These are phyloP conservation scores for Pistacia vera DNA, from an alignment of 345 rosid species.

Conservation along the genomic window DNA sequence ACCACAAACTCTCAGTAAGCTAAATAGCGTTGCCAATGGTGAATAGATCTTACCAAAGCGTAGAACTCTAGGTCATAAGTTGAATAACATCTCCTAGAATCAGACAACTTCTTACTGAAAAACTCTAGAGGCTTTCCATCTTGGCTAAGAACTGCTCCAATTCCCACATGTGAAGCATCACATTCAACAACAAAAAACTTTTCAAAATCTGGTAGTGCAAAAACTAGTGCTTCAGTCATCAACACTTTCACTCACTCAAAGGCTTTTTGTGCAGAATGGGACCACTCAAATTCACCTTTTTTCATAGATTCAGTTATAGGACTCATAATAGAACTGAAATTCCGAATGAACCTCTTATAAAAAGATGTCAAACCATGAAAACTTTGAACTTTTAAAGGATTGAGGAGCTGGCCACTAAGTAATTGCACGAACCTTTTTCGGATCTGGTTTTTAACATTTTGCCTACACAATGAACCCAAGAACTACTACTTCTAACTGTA, in stretches of 20 bases:
- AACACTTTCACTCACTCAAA: not conserved
- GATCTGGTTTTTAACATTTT: too few species aligned
- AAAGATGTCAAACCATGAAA: too few species aligned
- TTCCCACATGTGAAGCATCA: not conserved
- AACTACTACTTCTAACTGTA: too few species aligned
- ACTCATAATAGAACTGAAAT: not conserved
- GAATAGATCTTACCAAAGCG: not conserved
- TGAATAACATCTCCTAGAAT: not conserved
- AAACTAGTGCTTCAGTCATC: not conserved
- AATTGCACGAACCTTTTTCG: too few species aligned
- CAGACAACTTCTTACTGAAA: not conserved
- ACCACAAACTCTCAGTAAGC: not conserved
- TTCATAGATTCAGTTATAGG: conserved; percentile 1
- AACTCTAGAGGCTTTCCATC: not conserved
- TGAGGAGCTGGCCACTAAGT: too few species aligned
- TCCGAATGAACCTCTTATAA: too few species aligned
- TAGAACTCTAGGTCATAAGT: not conserved
- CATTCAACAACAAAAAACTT: not conserved
- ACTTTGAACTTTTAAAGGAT: too few species aligned
- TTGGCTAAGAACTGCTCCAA: not conserved
- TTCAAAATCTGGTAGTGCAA: not conserved
- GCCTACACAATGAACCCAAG: too few species aligned
- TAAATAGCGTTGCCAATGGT: too few species aligned
- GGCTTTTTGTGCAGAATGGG: not conserved
- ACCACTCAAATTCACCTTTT: not conserved